phyloP scores from a whole-genome alignment of 768 basidiomycete genomes.

The Trametes cubensis region DNA sequence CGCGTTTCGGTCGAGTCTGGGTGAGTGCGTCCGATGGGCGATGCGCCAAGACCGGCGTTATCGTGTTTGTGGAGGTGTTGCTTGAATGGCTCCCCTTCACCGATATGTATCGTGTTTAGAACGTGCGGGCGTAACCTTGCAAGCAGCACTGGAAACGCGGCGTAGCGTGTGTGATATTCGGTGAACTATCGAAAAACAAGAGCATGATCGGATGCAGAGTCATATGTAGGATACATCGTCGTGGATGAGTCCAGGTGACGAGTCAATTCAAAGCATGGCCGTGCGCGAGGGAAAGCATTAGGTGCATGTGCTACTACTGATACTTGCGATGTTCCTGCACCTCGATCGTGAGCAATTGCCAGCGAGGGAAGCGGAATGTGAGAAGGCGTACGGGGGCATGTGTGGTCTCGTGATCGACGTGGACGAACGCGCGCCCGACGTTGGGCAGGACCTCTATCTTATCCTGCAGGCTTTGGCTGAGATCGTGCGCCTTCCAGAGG shows the following conservation, averaged over 20 bases:
- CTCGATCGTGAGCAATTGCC: not conserved
- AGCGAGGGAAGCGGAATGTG: slow-evolving; percentile 5
- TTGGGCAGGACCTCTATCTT: slow-evolving; percentile 88
- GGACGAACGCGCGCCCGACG: slow-evolving; percentile 92
- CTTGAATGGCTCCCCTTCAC: too few relatives aligned
- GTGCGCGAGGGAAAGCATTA: not conserved
- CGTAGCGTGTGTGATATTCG: too few relatives aligned
- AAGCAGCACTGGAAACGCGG: too few relatives aligned
- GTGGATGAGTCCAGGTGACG: not conserved
- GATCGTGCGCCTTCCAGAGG: slow-evolving; percentile 85
- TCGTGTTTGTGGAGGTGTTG: too few relatives aligned
- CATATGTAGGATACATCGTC: not conserved
- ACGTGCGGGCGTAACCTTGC: too few relatives aligned
- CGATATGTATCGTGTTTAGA: too few relatives aligned
- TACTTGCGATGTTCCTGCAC: slow-evolving; percentile 50
- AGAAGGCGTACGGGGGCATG: slow-evolving; percentile 58
- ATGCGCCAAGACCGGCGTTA: too few relatives aligned
- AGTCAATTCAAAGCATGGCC: not conserved
- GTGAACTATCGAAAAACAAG: too few relatives aligned
- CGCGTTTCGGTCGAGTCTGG: too few relatives aligned
- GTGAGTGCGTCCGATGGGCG: too few relatives aligned
- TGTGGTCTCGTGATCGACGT: slow-evolving; percentile 93
- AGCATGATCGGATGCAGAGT: too few relatives aligned
- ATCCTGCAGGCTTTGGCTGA: slow-evolving; percentile 83
- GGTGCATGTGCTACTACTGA: slow-evolving; percentile 24